These are phyloP conservation scores for Alloteropsis angusta DNA, from an alignment of 202 grass and related monocot genomes.

Conservation along the genomic window DNA sequence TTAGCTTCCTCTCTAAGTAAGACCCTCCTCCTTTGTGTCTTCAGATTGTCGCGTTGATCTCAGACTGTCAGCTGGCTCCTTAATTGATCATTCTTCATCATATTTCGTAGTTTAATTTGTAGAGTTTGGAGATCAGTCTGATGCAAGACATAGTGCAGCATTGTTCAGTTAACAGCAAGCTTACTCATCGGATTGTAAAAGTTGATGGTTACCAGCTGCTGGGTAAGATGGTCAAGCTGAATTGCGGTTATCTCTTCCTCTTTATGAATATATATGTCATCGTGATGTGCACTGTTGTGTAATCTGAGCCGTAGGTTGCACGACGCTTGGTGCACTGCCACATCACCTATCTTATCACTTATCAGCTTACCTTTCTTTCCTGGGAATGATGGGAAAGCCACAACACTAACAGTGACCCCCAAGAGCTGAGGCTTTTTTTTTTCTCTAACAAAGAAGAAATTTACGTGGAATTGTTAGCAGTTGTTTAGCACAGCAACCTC, in stretches of 20 bases:
- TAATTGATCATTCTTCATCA: not conserved
- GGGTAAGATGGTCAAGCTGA: slow-evolving; percentile 9
- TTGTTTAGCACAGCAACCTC: slow-evolving; percentile 9
- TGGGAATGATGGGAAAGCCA: slow-evolving; percentile 21
- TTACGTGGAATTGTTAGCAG: not conserved
- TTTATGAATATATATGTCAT: not conserved
- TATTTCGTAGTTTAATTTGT: not conserved
- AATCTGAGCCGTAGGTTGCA: slow-evolving; percentile 21
- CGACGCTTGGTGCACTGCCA: slow-evolving; percentile 18
- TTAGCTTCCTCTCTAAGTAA: too few species aligned
- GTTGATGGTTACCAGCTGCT: not conserved
- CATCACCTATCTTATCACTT: slow-evolving; percentile 35
- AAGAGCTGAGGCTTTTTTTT: not conserved
- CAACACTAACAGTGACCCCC: slow-evolving; percentile 11
- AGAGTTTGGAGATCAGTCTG: not conserved
- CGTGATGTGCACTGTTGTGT: slow-evolving; percentile 15
- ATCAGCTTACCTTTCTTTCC: slow-evolving; percentile 29
- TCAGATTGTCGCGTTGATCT: not conserved
- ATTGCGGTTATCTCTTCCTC: not conserved
- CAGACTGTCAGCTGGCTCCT: not conserved
- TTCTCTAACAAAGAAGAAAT: not conserved
- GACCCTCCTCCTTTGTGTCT: not conserved
- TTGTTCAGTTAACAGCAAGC: not conserved
- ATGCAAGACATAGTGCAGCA: not conserved
- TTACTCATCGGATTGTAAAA: not conserved